Evolutionary conservation across 1,139 yeast genomes (phyloP), one percentile per base, ranked within the genome.

Genomic region (Taphrina confusa): DNA sequence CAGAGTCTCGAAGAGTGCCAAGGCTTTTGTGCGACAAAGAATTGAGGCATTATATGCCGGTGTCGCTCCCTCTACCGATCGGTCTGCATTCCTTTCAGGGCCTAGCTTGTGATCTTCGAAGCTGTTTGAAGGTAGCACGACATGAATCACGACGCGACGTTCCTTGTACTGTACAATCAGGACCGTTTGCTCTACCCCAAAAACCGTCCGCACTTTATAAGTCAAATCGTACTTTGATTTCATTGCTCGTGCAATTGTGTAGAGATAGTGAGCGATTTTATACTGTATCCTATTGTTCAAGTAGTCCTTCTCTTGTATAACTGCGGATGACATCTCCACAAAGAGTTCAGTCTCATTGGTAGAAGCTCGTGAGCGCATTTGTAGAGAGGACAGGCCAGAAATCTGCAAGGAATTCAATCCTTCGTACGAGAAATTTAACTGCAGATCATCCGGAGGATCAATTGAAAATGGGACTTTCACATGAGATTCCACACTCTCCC

Each of bases 261-360:
- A 91, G 63, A 90, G 69, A 69, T 90, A 92, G 66, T 87, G 92
- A 3, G 97, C 84, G 66, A 96, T 80, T 73, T 92, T 92, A 74
- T 91, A 90, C 62, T 89, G 76, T 47, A 95, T 92, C 69, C 97
- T 80, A 74, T 87, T 90, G 73, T 92, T 92, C 67, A 91, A 76
- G 70, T 85, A 89, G 72, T 92, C 99, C 73, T 94, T 92, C 57
- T 85, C 84, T 69, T 85, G 92, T 69, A 92, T 85, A 55, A 87
- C 70, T 27, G 36, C 34, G 11, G 20, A 20, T 3, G 62, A 60
- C 9, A 60, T 31, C 16, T 45, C 55, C 2, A 45, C 47, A 14
- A 25, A 28, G 6, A 59, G 22, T 16, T 36, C 59, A 14, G 30
- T 34, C 30, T 22, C 34, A 3, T 33, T 9, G 2, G 18, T 4